phyloP scores from a whole-genome alignment of 2,329 filamentous ascomycete genomes.

The Aspergillus pseudonomiae region DNA sequence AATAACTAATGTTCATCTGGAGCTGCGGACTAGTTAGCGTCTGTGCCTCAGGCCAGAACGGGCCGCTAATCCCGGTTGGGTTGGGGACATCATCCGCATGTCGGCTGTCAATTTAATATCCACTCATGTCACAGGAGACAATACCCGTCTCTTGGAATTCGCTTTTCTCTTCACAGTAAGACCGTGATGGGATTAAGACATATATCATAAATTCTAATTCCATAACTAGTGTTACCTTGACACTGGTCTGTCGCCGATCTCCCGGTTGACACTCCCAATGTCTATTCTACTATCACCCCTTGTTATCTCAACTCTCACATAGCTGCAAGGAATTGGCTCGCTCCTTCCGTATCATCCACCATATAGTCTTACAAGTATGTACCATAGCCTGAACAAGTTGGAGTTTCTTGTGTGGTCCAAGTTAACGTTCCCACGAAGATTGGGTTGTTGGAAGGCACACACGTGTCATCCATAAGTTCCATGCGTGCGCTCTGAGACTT shows the following conservation, averaged over 20 bases:
- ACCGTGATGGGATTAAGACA: neutral
- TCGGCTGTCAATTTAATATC: neutral
- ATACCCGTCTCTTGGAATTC: neutral
- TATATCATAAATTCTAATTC: neutral
- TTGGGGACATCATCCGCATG: neutral
- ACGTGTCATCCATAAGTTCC: neutral
- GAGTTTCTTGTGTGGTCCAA: neutral
- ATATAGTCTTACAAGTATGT: neutral
- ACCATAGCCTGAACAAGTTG: neutral
- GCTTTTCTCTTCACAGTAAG: neutral
- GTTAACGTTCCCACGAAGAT: neutral
- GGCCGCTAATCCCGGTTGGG: neutral
- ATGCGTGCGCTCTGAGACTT: no score
- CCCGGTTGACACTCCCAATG: neutral
- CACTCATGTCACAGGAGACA: neutral
- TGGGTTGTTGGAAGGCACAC: constrained; percentile 1
- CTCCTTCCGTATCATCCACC: neutral
- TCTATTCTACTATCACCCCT: neutral
- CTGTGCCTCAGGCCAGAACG: constrained; percentile 1
- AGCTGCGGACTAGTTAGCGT: neutral
- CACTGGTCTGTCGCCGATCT: neutral
- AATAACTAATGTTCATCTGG: constrained; percentile 6
- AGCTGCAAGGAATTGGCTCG: neutral
- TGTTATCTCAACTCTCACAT: neutral
- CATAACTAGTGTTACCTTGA: neutral